These are phyloP conservation scores for Daedaleopsis nitida DNA, from an alignment of 768 basidiomycete genomes.

Conservation along the genomic window DNA sequence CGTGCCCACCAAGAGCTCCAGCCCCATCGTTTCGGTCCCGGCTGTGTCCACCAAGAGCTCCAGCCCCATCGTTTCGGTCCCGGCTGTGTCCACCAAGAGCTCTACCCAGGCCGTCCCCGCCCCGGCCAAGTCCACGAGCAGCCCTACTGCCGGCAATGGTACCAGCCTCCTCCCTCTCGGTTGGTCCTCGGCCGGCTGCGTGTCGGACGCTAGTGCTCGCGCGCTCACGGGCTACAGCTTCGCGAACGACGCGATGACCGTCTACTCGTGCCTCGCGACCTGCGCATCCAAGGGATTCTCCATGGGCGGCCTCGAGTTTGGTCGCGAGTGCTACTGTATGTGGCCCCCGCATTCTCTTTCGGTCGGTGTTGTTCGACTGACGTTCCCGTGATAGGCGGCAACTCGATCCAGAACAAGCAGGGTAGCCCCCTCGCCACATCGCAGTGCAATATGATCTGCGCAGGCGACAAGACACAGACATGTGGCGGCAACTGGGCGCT, in stretches of 20 bases:
- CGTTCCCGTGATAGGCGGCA: slow-evolving; percentile 14
- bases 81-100: not conserved
- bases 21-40: not conserved
- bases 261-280: slow-evolving; percentile 29
- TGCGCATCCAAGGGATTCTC: slow-evolving; percentile 34
- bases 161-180: slow-evolving; percentile 3
- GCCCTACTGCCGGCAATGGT: not conserved
- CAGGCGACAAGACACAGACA: slow-evolving; percentile 9
- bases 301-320: slow-evolving; percentile 36
- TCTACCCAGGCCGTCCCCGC: too few relatives aligned
- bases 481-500: slow-evolving; percentile 25
- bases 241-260: slow-evolving; percentile 29
- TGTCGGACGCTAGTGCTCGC: slow-evolving; percentile 22
- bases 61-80: not conserved
- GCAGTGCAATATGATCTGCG: slow-evolving; percentile 25
- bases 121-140: not conserved
- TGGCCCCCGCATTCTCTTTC: not conserved
- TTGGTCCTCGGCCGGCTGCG: slow-evolving; percentile 24
- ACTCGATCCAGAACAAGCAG: slow-evolving; percentile 20
- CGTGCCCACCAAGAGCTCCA: not conserved
- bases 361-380: not conserved
- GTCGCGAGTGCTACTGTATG: slow-evolving; percentile 36
- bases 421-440: slow-evolving; percentile 17
- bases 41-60: not conserved
- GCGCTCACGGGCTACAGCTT: slow-evolving; percentile 26